Conservation (phyloP, 768 basidiomycete species). For the Kwoniella dejecticola region DNA sequence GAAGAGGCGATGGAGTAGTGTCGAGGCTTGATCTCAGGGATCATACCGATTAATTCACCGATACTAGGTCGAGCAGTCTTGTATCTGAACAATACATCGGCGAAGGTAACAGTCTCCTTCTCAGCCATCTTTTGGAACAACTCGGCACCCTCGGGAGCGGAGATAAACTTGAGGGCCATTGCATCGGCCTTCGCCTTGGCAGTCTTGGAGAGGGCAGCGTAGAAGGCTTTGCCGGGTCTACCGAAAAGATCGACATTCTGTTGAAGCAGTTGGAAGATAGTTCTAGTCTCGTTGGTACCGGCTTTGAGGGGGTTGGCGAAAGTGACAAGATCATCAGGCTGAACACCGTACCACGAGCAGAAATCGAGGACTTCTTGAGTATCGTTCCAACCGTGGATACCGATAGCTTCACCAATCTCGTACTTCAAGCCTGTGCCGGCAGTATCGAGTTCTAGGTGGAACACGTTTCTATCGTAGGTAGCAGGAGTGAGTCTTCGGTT, state of each 20-base stretch:
- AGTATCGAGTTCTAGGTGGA: slow-evolving; percentile 96
- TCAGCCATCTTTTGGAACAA: slow-evolving; percentile 96
- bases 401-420: slow-evolving; percentile 93
- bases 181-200: slow-evolving; percentile 72
- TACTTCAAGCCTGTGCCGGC: slow-evolving; percentile 91
- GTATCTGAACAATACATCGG: slow-evolving; percentile 77
- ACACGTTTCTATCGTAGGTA: slow-evolving; percentile 97
- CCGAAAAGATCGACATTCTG: slow-evolving; percentile 97
- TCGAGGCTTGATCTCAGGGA: slow-evolving; percentile 94
- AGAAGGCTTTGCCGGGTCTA: slow-evolving; percentile 93
- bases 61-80: slow-evolving; percentile 77
- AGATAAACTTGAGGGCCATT: slow-evolving; percentile 84
- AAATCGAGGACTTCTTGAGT: slow-evolving; percentile 82
- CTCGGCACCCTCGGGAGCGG: slow-evolving; percentile 82
- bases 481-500: slow-evolving; percentile 91
- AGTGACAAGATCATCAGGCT: slow-evolving; percentile 75
- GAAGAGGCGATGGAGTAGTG: slow-evolving; percentile 98
- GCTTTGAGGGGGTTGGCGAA: slow-evolving; percentile 66
- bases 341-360: slow-evolving; percentile 86
- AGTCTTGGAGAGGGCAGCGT: slow-evolving; percentile 76
- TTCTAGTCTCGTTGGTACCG: slow-evolving; percentile 82
- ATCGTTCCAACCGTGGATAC: slow-evolving; percentile 98
- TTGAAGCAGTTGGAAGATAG: slow-evolving; percentile 91
- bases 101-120: slow-evolving; percentile 91
- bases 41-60: slow-evolving; percentile 79